Evolutionary conservation across 2,329 filamentous ascomycete genomes (phyloP).

Genomic region (Zasmidium cellare): DNA sequence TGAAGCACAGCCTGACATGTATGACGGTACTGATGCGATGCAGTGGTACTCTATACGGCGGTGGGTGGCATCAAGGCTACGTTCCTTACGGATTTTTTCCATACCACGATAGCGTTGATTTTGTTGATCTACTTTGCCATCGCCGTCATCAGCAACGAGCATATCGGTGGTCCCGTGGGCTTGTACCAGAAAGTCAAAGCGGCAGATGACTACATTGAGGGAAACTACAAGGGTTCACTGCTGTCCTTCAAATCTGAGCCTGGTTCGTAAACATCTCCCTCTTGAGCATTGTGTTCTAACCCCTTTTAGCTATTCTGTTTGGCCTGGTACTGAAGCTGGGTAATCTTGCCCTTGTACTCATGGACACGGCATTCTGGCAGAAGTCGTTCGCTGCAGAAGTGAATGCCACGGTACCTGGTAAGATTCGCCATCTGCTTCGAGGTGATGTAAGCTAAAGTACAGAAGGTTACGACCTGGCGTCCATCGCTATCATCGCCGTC

Average conservation of each 20-base stretch:
- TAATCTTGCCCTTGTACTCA: slow-evolving; percentile 51
- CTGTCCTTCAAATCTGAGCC: slow-evolving; percentile 50
- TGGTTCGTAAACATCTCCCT: slow-evolving; percentile 25
- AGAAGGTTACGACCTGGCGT: slow-evolving; percentile 46
- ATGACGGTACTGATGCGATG: background rate
- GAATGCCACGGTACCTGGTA: slow-evolving; percentile 44
- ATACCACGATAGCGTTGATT: slow-evolving; percentile 50
- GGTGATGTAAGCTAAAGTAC: background rate
- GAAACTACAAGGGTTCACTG: slow-evolving; percentile 50
- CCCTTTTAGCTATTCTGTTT: slow-evolving; percentile 34
- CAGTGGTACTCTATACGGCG: slow-evolving; percentile 50
- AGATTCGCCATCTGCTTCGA: background rate
- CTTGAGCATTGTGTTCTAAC: background rate
- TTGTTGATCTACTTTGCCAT: slow-evolving; percentile 52
- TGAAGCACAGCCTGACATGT: slow-evolving; percentile 1
- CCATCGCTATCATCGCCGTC: slow-evolving; percentile 48
- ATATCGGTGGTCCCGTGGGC: slow-evolving; percentile 44
- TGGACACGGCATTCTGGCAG: slow-evolving; percentile 57
- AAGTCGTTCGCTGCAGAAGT: slow-evolving; percentile 54
- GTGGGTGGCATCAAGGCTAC: slow-evolving; percentile 53
- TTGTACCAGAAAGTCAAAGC: slow-evolving; percentile 51
- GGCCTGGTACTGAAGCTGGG: slow-evolving; percentile 51
- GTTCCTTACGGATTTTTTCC: slow-evolving; percentile 51
- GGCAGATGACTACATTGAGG: slow-evolving; percentile 44
- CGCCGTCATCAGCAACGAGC: slow-evolving; percentile 43